Evolutionary conservation across 2,329 filamentous ascomycete species (phyloP).

Genomic region (Xylariaceae sp.): DNA sequence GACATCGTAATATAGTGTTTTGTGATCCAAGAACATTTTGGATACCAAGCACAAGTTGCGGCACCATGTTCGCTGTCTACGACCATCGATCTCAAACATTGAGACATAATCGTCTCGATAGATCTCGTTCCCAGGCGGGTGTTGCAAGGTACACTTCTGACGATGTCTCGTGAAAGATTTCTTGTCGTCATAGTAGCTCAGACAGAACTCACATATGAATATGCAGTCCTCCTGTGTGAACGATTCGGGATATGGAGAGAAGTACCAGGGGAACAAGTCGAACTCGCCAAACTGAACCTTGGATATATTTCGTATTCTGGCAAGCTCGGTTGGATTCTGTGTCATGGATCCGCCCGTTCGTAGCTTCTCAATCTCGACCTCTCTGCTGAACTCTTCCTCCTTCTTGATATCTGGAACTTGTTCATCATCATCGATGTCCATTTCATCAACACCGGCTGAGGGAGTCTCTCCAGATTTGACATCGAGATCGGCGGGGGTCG

Average conservation of each 20-base stretch:
- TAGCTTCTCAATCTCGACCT: conserved; percentile 94
- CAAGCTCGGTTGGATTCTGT: conserved; percentile 95
- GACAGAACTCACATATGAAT: conserved; percentile 96
- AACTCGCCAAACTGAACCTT: conserved; percentile 90
- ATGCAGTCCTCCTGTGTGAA: conserved; percentile 88
- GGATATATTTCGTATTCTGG: conserved; percentile 89
- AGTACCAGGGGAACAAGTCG: conserved; percentile 97
- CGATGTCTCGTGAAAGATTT: conserved; percentile 84
- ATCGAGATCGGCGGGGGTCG: conserved; percentile 42
- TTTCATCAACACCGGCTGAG: conserved; percentile 43
- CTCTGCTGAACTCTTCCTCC: conserved; percentile 63
- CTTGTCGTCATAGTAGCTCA: conserved; percentile 81
- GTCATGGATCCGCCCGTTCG: conserved; percentile 97
- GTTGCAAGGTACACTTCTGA: conserved; percentile 81
- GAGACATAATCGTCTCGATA: conserved; percentile 92
- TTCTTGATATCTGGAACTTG: conserved; percentile 38
- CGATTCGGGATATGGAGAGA: conserved; percentile 88
- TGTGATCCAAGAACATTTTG: conserved; percentile 94
- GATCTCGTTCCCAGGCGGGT: conserved; percentile 96
- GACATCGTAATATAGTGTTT: conserved; percentile 99
- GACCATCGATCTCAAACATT: conserved; percentile 95
- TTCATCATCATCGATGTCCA: conserved; percentile 53
- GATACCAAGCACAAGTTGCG: conserved; percentile 90
- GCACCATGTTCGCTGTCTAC: conserved; percentile 92
- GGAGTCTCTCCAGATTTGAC: conserved; percentile 45